A percentile compares a stretch with the other conserved stretches of the same genome.
These are phyloP conservation scores for Ophiostoma australiae DNA, from an alignment of 2,329 filamentous ascomycete genomes.

Conservation along the genomic window DNA sequence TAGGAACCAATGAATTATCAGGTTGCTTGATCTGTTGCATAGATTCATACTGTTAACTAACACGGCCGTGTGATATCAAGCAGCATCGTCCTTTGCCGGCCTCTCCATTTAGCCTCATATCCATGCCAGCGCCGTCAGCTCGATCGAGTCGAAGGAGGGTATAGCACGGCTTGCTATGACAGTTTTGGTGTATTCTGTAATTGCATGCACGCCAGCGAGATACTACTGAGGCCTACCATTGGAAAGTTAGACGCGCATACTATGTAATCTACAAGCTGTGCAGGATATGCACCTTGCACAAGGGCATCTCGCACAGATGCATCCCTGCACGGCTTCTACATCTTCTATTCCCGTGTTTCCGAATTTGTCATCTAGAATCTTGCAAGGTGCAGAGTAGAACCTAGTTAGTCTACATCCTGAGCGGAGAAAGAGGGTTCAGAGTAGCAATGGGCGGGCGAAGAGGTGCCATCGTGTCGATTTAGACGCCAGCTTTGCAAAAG, in stretches of 20 bases:
- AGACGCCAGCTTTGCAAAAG: slow-evolving; percentile 1
- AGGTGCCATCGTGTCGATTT: slow-evolving; percentile 8
- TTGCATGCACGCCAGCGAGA: not conserved
- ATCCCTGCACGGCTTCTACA: not conserved
- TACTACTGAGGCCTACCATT: not conserved
- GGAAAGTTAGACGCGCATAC: slow-evolving; percentile 1
- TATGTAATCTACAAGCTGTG: not conserved
- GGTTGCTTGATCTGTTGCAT: not conserved
- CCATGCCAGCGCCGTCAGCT: not conserved
- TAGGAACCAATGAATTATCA: not conserved
- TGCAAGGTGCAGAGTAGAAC: not conserved
- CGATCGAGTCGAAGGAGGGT: not conserved
- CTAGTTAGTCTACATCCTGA: not conserved
- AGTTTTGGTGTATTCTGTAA: not conserved
- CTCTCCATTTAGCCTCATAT: slow-evolving; percentile 1
- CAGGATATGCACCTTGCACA: not conserved
- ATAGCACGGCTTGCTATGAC: not conserved
- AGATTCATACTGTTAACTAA: not conserved
- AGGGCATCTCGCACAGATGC: not conserved
- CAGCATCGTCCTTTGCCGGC: not conserved
- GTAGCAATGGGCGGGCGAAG: not conserved
- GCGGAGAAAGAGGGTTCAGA: not conserved
- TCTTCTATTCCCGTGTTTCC: not conserved
- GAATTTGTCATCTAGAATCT: not conserved
- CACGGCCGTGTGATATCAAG: not conserved